Conservation (phyloP, 1,284 basidiomycete species). For the Tylopilus orsonianus region DNA sequence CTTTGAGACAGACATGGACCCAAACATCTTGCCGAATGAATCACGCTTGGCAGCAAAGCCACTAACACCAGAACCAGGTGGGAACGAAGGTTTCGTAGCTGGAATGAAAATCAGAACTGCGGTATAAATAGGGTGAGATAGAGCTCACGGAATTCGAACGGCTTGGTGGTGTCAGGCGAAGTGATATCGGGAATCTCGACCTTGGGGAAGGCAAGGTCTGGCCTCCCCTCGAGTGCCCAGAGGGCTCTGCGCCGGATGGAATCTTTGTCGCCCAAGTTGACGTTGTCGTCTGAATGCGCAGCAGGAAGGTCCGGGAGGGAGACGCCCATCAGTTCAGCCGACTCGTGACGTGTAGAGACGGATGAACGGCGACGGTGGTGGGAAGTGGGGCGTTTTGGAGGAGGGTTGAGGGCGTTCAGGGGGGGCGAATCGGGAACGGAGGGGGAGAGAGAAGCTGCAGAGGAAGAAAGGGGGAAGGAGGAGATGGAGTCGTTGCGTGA, state of each 20-base stretch:
- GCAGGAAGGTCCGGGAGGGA: conserved; percentile 59
- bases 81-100: conserved; percentile 56
- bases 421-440: conserved; percentile 35
- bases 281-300: conserved; percentile 58
- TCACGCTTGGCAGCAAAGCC: conserved; percentile 65
- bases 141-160: conserved; percentile 63
- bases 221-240: conserved; percentile 76
- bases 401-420: conserved; percentile 29
- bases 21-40: conserved; percentile 69
- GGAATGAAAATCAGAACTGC: background rate
- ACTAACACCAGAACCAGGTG: conserved; percentile 42
- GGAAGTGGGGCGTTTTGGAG: conserved; percentile 61
- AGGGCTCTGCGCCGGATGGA: conserved; percentile 75
- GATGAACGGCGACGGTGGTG: conserved; percentile 80
- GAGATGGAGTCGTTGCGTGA: conserved; percentile 59
- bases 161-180: conserved; percentile 51
- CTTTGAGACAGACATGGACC: conserved; percentile 59
- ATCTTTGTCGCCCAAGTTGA: conserved; percentile 71
- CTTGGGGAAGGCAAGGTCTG: conserved; percentile 60
- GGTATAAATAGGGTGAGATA: conserved; percentile 9
- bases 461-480: conserved; percentile 43
- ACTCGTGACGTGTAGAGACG: conserved; percentile 81
- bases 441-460: conserved; percentile 33
- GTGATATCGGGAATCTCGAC: conserved; percentile 80
- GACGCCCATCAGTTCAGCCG: conserved; percentile 81